These are phyloP conservation scores for Helenozyma baotianmanensis DNA, from an alignment of 805 yeast species.

Conservation along the genomic window DNA sequence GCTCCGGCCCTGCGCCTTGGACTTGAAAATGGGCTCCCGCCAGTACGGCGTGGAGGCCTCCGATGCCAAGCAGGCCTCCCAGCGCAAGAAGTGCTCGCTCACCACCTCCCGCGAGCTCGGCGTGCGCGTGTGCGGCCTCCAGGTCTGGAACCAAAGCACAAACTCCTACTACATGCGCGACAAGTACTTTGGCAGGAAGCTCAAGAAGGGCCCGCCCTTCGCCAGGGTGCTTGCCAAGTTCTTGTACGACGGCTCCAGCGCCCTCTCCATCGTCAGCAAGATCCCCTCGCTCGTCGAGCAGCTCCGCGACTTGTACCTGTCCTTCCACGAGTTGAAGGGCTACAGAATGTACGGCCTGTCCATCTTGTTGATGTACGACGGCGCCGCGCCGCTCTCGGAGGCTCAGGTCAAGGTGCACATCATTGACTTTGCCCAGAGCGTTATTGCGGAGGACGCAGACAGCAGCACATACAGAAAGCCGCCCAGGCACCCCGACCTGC, in stretches of 20 bases:
- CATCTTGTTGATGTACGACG: conserved; percentile 85
- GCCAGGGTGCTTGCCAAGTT: conserved; percentile 70
- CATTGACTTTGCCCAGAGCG: conserved; percentile 94
- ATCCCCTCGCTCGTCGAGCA: conserved; percentile 63
- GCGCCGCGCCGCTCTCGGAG: conserved; percentile 24
- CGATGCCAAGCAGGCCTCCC: conserved; percentile 66
- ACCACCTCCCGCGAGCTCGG: conserved; percentile 85
- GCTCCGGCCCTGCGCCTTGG: conserved; percentile 84
- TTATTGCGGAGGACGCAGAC: conserved; percentile 49
- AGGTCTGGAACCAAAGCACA: conserved; percentile 26
- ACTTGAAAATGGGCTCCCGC: conserved; percentile 96
- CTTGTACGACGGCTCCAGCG: conserved; percentile 67
- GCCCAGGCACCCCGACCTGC: conserved; percentile 56
- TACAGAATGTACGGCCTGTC: conserved; percentile 92
- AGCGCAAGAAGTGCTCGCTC: conserved; percentile 69
- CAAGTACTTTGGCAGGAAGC: conserved; percentile 85
- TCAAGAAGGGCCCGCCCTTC: conserved; percentile 70
- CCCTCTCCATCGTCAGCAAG: conserved; percentile 57
- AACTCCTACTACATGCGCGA: conserved; percentile 61
- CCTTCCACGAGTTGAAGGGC: conserved; percentile 56
- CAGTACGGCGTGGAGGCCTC: conserved; percentile 96
- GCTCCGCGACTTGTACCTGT: conserved; percentile 51
- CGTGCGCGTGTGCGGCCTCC: conserved; percentile 93
- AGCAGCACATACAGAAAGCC: conserved; percentile 48
- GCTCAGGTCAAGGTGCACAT: conserved; percentile 50